Base-by-base conservation (phyloP, 2,329 filamentous ascomycete genomes). In the Colletotrichum sp. region DNA sequence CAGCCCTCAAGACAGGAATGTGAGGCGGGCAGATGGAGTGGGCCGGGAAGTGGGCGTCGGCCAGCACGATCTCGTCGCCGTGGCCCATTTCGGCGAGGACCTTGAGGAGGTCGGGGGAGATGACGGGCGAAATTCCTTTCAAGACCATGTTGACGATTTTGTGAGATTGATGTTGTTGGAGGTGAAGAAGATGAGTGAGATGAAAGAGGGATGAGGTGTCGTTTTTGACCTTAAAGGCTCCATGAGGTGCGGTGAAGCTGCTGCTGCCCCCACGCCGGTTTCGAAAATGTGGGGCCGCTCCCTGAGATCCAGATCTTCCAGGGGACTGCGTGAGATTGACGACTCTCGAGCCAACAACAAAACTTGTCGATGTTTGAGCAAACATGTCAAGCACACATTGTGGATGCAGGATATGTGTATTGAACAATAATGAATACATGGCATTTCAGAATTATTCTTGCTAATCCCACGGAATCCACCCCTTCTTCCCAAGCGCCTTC, bases 61-160 rank as follows among this genome's bases (percentile, higher is more conserved):
- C 70, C 3, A 76, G 70, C 18, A 76, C 63, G 10, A 76, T 76
- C 39, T 76, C 73, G 52, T 76, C 73, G 32, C 73, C 73, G 39
- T 76, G 73, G 9, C 73, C 73, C 73, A 76, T 76, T 7, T 76
- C 73, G 44, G 73, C 73, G n/a, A 76, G 44, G 63, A 76, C 73
- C 73, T 76, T 76, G 69, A 76, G 70, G 7, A 76, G 73, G 63
- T 76, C 70, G 26, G 73, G 69, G 15, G 73, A 76, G 63, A 76
- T 76, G 57, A 76, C 70, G 30, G 73, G 73, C 5, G 73, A 76
- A 5, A 76, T 76, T 49, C 73, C 73, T 24, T 76, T 76, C 8
- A 76, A 8, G 18, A 71, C 69, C 73, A 76, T 75, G 0, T 67
- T 67, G 49, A 13, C 16, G 36, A 30, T 1, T 18, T 6, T 0